Evolutionary conservation across 169 alveolate species (phyloP).

Genomic region (Cryptosporidium sp.): DNA sequence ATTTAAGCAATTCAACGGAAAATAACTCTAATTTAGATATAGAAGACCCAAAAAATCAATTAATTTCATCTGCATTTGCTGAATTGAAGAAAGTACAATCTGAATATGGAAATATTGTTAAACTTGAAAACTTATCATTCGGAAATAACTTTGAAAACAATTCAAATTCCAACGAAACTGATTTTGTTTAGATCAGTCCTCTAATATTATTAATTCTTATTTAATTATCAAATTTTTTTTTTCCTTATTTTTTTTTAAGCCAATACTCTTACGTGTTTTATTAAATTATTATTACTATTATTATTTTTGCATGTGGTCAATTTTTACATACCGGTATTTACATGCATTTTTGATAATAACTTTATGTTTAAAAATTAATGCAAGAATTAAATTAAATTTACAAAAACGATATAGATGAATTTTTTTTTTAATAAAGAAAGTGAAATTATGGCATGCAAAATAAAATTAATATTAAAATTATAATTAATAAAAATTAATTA

Average conservation of each 20-base stretch:
- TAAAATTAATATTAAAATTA: background rate
- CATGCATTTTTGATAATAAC: slow-evolving; percentile 20
- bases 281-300: background rate
- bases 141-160: background rate
- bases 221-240: background rate
- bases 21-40: background rate
- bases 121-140: slow-evolving; percentile 1
- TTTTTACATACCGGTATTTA: slow-evolving; percentile 31
- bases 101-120: slow-evolving; percentile 33
- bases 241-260: background rate
- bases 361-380: slow-evolving; percentile 19
- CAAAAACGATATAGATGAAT: background rate
- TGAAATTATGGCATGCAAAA: background rate
- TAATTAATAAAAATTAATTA: background rate
- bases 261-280: background rate
- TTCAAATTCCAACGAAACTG: background rate
- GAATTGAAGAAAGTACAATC: slow-evolving; percentile 30
- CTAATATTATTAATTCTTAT: background rate
- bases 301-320: slow-evolving; percentile 8
- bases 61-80: slow-evolving; percentile 15
- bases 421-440: no score
- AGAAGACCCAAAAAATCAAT: slow-evolving; percentile 28
- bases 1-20: slow-evolving; percentile 10
- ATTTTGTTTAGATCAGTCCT: background rate
- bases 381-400: background rate